Percentiles rank a stretch among this genome's conserved stretches.
Conservation (phyloP, 2,329 filamentous ascomycete species). For the Teratosphaeria epicoccoides region DNA sequence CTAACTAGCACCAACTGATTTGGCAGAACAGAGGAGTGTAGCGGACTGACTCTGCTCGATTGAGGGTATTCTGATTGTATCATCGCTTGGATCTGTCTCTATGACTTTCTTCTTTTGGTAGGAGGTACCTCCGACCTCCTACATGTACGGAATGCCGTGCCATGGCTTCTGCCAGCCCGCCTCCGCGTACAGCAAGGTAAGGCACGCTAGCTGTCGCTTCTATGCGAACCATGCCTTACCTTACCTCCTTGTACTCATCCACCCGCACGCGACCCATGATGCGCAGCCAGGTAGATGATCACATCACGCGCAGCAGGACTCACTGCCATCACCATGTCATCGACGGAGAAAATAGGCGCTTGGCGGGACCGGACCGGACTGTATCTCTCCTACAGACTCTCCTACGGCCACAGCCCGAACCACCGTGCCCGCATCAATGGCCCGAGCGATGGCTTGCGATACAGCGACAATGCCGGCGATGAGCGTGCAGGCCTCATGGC, state of each 20-base stretch:
- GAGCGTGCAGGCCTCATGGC: conserved; percentile 79
- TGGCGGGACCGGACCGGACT: conserved; percentile 99
- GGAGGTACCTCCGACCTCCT: too few species aligned
- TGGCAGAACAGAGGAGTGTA: background rate
- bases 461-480: conserved; percentile 37
- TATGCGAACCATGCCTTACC: background rate
- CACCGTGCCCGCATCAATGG: conserved; percentile 59
- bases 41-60: too few species aligned
- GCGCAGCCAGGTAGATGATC: background rate
- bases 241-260: too few species aligned
- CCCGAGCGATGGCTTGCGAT: conserved; percentile 35
- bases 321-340: conserved; percentile 13
- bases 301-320: background rate
- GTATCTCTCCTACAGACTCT: conserved; percentile 98
- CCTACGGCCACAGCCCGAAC: conserved; percentile 80
- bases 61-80: too few species aligned
- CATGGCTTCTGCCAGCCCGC: background rate
- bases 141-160: background rate
- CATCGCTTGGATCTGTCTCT: too few species aligned
- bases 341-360: conserved; percentile 33
- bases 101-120: too few species aligned
- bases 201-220: background rate
- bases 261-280: background rate
- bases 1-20: background rate
- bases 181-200: background rate